Evolutionary conservation across 805 yeast species (phyloP).

Genomic region (Cyberlindnera saturnus): DNA sequence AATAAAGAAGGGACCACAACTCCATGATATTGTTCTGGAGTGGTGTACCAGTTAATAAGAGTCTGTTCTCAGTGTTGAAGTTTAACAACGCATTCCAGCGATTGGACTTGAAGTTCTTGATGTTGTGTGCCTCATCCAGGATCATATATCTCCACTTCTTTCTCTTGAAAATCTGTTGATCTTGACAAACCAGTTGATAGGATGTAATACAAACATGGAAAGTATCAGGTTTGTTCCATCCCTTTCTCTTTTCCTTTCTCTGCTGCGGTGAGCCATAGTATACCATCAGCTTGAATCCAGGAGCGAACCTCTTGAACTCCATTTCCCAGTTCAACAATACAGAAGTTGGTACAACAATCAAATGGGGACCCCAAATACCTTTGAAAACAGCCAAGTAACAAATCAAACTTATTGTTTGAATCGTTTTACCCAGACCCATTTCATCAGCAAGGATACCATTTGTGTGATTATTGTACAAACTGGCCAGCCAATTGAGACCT

Average conservation of each 20-base stretch:
- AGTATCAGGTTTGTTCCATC: slow-evolving; percentile 95
- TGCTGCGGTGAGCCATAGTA: slow-evolving; percentile 97
- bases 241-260: slow-evolving; percentile 89
- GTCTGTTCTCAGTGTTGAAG: slow-evolving; percentile 85
- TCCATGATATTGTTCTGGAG: slow-evolving; percentile 92
- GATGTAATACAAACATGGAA: slow-evolving; percentile 97
- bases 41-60: slow-evolving; percentile 94
- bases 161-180: slow-evolving; percentile 87
- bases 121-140: slow-evolving; percentile 96
- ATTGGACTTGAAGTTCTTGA: slow-evolving; percentile 91
- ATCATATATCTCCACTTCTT: slow-evolving; percentile 96
- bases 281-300: slow-evolving; percentile 92
- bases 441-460: slow-evolving; percentile 98
- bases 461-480: slow-evolving; percentile 84
- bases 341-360: slow-evolving; percentile 94
- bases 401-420: slow-evolving; percentile 85
- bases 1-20: slow-evolving; percentile 91
- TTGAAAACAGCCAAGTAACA: slow-evolving; percentile 90
- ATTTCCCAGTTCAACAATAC: slow-evolving; percentile 98
- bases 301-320: slow-evolving; percentile 98
- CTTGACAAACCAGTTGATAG: slow-evolving; percentile 95
- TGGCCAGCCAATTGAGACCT: slow-evolving; percentile 96
- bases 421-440: slow-evolving; percentile 97
- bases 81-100: slow-evolving; percentile 95
- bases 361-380: slow-evolving; percentile 96